These are phyloP conservation scores for Cutaneotrichosporon sp. DNA, from an alignment of 1,284 basidiomycete genomes.

Conservation along the genomic window DNA sequence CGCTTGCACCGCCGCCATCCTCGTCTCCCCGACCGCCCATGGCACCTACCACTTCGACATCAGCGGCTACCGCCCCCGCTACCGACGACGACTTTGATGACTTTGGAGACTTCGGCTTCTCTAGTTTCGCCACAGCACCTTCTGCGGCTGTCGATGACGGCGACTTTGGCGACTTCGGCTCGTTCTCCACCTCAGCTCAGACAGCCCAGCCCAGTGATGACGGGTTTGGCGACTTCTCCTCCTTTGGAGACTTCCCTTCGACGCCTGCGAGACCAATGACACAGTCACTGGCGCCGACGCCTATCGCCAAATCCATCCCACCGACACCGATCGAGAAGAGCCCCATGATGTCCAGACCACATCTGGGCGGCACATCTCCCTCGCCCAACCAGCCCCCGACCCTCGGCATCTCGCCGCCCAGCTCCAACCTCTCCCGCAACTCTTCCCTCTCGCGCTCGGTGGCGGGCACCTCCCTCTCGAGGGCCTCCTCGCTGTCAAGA, in stretches of 20 bases:
- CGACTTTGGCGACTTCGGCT: slow-evolving; percentile 17
- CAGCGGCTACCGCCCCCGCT: background rate
- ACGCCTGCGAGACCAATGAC: background rate
- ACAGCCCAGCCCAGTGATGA: background rate
- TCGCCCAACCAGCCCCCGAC: background rate
- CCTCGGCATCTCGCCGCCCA: background rate
- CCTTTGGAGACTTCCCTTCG: background rate
- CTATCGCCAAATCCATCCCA: slow-evolving; percentile 6
- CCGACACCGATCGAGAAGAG: background rate
- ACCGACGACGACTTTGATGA: slow-evolving; percentile 16
- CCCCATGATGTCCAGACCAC: background rate
- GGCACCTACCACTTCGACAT: background rate
- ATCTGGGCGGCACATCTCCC: too few species aligned
- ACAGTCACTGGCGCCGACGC: slow-evolving; percentile 5
- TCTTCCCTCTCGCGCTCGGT: background rate
- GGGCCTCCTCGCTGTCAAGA: background rate
- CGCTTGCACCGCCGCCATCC: background rate
- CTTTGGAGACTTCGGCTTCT: slow-evolving; percentile 7
- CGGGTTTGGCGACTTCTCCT: background rate
- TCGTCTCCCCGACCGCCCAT: background rate
- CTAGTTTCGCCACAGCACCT: background rate
- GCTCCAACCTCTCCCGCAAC: background rate
- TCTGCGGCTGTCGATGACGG: slow-evolving; percentile 5
- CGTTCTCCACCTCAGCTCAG: background rate
- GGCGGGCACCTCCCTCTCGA: too few species aligned